phyloP scores from a whole-genome alignment of 352 stramenopile genomes.

The Globisporangium radiosum region DNA sequence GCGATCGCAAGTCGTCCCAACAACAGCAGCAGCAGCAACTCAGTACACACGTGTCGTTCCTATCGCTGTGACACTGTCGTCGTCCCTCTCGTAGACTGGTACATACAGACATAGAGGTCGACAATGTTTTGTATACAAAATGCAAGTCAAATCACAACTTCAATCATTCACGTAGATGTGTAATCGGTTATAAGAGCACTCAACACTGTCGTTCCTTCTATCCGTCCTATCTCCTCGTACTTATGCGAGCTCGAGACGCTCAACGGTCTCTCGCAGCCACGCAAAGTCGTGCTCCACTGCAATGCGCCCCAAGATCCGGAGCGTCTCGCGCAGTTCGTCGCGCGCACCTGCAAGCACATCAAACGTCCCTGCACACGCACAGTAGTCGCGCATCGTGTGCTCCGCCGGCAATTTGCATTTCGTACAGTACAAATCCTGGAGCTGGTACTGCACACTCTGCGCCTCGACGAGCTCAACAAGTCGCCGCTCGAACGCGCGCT shows the following conservation, averaged over 20 bases:
- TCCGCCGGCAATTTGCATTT: slow-evolving; percentile 76
- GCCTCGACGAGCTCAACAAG: slow-evolving; percentile 89
- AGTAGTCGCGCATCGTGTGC: slow-evolving; percentile 76
- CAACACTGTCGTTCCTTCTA: neutral
- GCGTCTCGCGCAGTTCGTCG: slow-evolving; percentile 42
- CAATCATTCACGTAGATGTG: too few relatives aligned
- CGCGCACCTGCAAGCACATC: slow-evolving; percentile 23
- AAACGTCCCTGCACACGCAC: slow-evolving; percentile 71
- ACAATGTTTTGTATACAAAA: neutral
- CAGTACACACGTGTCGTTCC: slow-evolving; percentile 4
- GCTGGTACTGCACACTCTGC: slow-evolving; percentile 88
- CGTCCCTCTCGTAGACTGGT: neutral
- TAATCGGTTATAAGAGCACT: neutral
- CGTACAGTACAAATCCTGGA: slow-evolving; percentile 85
- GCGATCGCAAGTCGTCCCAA: neutral
- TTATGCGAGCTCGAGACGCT: slow-evolving; percentile 39
- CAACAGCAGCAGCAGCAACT: neutral
- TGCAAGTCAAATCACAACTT: neutral
- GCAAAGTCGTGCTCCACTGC: slow-evolving; percentile 60
- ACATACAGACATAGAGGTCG: neutral
- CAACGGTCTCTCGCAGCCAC: slow-evolving; percentile 62
- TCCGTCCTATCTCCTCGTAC: neutral
- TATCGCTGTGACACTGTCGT: neutral
- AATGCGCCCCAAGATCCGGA: slow-evolving; percentile 58
- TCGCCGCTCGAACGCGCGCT: slow-evolving; percentile 82